Evolutionary conservation across 805 yeast genomes (phyloP).

Genomic region (Vanderwaltozyma polyspora): DNA sequence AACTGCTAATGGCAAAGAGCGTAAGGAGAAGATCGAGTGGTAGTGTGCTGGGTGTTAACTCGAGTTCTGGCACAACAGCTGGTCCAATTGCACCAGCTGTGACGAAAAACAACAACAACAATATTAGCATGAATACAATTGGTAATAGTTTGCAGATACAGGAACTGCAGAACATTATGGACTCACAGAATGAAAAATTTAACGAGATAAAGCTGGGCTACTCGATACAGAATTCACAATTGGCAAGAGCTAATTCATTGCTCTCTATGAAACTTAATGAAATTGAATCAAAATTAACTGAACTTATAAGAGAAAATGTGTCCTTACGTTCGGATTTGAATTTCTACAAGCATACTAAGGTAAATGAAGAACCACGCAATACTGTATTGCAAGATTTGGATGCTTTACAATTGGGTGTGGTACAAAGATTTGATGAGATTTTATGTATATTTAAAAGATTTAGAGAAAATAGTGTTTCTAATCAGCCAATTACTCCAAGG

Average conservation of each 20-base stretch:
- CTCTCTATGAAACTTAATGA: constrained; percentile 40
- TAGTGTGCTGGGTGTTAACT: no score
- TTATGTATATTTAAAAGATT: constrained; percentile 32
- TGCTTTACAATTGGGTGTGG: constrained; percentile 34
- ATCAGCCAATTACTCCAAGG: constrained; percentile 5
- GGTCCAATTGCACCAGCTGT: not conserved
- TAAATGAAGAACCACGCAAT: no score
- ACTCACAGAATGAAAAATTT: constrained; percentile 13
- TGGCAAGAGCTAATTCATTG: constrained; percentile 48
- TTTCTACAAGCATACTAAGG: no score
- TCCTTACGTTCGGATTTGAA: constrained; percentile 31
- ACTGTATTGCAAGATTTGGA: no score
- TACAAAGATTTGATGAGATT: constrained; percentile 35
- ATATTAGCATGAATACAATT: not conserved
- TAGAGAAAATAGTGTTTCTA: constrained; percentile 12
- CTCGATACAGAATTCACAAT: constrained; percentile 36
- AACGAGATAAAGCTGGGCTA: constrained; percentile 17
- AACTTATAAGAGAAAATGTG: constrained; percentile 41
- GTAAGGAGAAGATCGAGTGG: not conserved
- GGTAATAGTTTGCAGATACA: no score
- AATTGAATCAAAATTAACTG: constrained; percentile 41
- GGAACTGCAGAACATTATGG: constrained; percentile 22
- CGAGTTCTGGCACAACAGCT: no score
- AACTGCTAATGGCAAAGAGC: not conserved
- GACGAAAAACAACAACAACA: not conserved